Evolutionary conservation across 148 eudicot genomes (phyloP).

Genomic region (Heliamphora exappendiculata): DNA sequence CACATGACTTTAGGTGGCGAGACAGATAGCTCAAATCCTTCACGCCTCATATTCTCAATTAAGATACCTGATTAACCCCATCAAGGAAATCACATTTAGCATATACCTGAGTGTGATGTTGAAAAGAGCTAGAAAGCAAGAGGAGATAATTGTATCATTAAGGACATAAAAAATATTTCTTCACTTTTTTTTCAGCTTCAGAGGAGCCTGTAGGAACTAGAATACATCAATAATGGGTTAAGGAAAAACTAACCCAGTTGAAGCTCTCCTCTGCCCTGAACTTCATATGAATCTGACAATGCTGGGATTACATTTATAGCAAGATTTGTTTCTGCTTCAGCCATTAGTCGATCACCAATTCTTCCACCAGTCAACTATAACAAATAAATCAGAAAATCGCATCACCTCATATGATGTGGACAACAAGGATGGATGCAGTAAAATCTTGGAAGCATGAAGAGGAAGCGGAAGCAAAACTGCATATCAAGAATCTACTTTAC

Average conservation of each 20-base stretch:
- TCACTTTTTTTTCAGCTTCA: not conserved
- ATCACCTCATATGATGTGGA: not conserved
- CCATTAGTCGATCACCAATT: conserved; percentile 89
- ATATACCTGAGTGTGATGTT: not conserved
- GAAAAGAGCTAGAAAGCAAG: conserved; percentile 2
- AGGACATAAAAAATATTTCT: not conserved
- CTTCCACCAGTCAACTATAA: conserved; percentile 92
- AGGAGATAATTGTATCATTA: not conserved
- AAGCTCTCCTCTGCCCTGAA: conserved; percentile 99
- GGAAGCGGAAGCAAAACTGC: not conserved
- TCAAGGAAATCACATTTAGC: conserved; percentile 6
- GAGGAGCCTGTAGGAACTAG: not conserved
- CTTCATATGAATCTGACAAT: conserved; percentile 86
- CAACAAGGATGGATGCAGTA: not conserved
- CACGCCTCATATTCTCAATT: conserved; percentile 99
- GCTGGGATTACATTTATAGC: conserved; percentile 94
- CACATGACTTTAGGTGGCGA: conserved; percentile 99
- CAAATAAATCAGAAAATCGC: conserved; percentile 15
- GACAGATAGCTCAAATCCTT: conserved; percentile 95
- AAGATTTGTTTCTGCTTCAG: conserved; percentile 98
- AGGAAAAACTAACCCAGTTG: conserved; percentile 62
- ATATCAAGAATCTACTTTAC: too few relatives aligned
- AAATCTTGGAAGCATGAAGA: not conserved
- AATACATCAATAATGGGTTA: not conserved
- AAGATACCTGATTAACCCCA: conserved; percentile 57